Percentiles rank a stretch among this genome's conserved stretches.
phyloP scores from a whole-genome alignment of 768 basidiomycete species.

The Panellus pusillus region DNA sequence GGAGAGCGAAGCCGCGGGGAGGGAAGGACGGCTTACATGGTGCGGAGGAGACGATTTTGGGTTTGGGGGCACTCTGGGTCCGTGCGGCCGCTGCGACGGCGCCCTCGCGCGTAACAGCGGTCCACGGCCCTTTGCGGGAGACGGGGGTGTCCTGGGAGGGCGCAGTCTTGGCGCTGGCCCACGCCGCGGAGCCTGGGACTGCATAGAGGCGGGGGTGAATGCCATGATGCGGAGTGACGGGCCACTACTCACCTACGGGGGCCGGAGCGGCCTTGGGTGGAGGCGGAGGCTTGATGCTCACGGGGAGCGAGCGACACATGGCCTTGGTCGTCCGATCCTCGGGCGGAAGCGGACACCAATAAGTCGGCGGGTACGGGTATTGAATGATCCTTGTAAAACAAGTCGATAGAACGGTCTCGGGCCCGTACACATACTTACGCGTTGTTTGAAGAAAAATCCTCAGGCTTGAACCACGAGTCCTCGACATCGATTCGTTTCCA shows the following conservation, averaged over 20 bases:
- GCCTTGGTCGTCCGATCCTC: conserved; percentile 46
- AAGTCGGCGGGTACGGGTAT: conserved; percentile 41
- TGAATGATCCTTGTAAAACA: conserved; percentile 25
- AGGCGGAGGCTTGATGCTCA: conserved; percentile 33
- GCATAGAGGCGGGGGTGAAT: background rate
- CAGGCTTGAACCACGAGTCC: conserved; percentile 44
- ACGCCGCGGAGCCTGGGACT: conserved; percentile 41
- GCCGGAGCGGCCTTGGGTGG: conserved; percentile 21
- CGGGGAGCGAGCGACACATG: conserved; percentile 46
- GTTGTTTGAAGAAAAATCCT: conserved; percentile 34
- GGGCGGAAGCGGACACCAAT: conserved; percentile 40
- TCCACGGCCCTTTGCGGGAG: conserved; percentile 24
- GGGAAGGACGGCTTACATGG: conserved; percentile 4
- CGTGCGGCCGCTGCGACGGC: background rate
- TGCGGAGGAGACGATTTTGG: conserved; percentile 8
- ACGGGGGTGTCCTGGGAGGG: conserved; percentile 13
- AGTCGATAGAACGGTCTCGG: background rate
- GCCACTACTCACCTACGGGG: conserved; percentile 25
- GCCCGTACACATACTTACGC: conserved; percentile 26
- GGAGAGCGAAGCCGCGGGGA: background rate
- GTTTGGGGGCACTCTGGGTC: background rate
- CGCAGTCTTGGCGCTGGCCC: conserved; percentile 29
- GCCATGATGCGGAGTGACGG: background rate
- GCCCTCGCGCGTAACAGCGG: conserved; percentile 1
- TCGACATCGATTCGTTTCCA: conserved; percentile 51